Conservation (phyloP, 31 red algal genomes). For the Odonthalia washingtoniensis region DNA sequence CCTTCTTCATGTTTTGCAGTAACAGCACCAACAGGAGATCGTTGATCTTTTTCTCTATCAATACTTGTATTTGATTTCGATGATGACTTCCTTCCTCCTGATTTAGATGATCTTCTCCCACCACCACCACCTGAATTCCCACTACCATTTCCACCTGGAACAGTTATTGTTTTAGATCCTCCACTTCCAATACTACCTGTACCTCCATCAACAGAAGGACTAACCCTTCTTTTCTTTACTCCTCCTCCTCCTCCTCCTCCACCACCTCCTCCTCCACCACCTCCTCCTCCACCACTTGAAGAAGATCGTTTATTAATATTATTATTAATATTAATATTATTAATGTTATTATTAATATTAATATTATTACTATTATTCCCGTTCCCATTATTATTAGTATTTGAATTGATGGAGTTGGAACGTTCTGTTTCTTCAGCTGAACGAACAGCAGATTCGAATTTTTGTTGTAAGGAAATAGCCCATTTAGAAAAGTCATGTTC, state of each 20-base stretch:
- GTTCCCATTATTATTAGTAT: too few species aligned
- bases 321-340: too few species aligned
- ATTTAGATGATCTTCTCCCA: neutral
- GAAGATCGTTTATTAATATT: conserved; percentile 61
- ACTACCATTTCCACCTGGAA: conserved; percentile 53
- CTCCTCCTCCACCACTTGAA: too few species aligned
- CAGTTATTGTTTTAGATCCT: too few species aligned
- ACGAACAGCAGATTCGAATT: conserved; percentile 61
- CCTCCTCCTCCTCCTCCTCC: too few species aligned
- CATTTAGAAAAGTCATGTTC: conserved; percentile 60
- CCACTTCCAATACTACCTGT: too few species aligned
- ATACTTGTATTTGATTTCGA: neutral
- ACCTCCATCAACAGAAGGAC: conserved; percentile 37
- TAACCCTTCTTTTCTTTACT: conserved; percentile 70
- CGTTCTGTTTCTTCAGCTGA: conserved; percentile 65
- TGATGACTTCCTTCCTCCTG: conserved; percentile 14
- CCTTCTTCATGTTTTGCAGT: conserved; percentile 32
- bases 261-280: too few species aligned
- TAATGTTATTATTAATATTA: too few species aligned
- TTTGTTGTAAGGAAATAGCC: conserved; percentile 64
- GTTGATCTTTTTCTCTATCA: neutral
- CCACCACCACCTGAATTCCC: too few species aligned
- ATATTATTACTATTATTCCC: too few species aligned
- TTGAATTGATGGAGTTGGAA: too few species aligned
- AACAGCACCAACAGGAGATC: conserved; percentile 6